These are phyloP conservation scores for Ustilago lituana DNA, from an alignment of 1,284 basidiomycete species.

Conservation along the genomic window DNA sequence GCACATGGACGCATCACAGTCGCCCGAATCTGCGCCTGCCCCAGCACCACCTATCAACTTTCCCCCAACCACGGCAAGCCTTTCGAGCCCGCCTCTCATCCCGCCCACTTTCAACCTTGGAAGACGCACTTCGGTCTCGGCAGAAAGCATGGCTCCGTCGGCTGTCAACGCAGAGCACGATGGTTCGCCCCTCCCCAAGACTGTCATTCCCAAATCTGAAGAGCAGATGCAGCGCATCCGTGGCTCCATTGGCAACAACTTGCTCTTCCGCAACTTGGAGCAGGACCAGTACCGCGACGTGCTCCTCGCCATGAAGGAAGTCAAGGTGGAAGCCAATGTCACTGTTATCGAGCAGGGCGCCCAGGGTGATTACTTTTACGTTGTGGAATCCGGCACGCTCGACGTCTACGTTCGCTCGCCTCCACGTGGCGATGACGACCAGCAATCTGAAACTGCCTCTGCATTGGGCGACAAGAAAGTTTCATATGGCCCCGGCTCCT, in stretches of 20 bases:
- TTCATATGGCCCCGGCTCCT: conserved; percentile 83
- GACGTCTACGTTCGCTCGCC: conserved; percentile 79
- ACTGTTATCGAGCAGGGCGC: conserved; percentile 96
- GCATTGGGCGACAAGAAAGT: conserved; percentile 68
- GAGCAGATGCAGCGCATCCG: conserved; percentile 89
- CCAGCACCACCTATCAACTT: conserved; percentile 14
- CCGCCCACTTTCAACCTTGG: conserved; percentile 78
- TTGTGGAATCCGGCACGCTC: conserved; percentile 88
- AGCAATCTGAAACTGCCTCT: conserved; percentile 40
- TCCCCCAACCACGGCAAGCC: too few relatives aligned
- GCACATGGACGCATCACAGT: conserved; percentile 24
- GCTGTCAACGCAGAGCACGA: conserved; percentile 23
- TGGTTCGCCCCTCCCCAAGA: conserved; percentile 37
- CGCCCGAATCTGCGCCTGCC: conserved; percentile 14
- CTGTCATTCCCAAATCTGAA: conserved; percentile 75
- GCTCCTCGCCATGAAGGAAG: conserved; percentile 94
- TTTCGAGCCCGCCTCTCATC: conserved; percentile 51
- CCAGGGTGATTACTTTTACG: conserved; percentile 96
- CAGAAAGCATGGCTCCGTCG: conserved; percentile 88
- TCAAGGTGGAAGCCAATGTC: conserved; percentile 76
- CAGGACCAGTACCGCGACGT: conserved; percentile 94
- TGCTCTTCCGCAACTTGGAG: conserved; percentile 95
- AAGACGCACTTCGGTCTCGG: conserved; percentile 90
- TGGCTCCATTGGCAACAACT: conserved; percentile 84
- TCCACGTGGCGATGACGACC: conserved; percentile 35